These are phyloP conservation scores for Termitomyces sp. DNA, from an alignment of 768 basidiomycete species.

Conservation along the genomic window DNA sequence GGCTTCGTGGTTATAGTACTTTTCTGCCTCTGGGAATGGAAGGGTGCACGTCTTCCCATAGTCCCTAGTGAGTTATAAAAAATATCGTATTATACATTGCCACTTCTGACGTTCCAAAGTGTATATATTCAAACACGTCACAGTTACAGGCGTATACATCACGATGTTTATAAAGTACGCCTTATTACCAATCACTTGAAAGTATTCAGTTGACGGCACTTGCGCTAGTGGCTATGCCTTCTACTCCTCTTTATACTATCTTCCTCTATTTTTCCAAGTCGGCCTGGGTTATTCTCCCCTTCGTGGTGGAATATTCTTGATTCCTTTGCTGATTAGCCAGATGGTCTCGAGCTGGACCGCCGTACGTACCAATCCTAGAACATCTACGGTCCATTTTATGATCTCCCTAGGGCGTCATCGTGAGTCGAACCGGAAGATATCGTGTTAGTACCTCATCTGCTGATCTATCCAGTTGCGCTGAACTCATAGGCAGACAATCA, in stretches of 20 bases:
- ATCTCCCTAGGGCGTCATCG: constrained; percentile 44
- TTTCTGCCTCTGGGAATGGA: constrained; percentile 74
- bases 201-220: not conserved
- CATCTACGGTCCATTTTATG: not conserved
- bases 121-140: constrained; percentile 64
- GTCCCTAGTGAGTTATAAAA: constrained; percentile 47
- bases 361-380: constrained; percentile 26
- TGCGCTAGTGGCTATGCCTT: constrained; percentile 48
- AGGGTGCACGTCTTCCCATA: constrained; percentile 62
- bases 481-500: constrained; percentile 34
- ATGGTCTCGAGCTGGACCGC: constrained; percentile 51
- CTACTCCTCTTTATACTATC: constrained; percentile 62
- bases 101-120: constrained; percentile 30
- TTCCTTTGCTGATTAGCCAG: constrained; percentile 65
- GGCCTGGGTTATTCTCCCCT: constrained; percentile 64
- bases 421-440: constrained; percentile 63
- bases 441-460: constrained; percentile 23
- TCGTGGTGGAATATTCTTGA: constrained; percentile 50
- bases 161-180: constrained; percentile 64
- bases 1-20: constrained; percentile 47
- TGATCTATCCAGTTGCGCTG: not conserved
- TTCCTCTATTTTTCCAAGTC: constrained; percentile 75
- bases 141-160: constrained; percentile 63
- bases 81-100: not conserved
- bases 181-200: not conserved